Evolutionary conservation across 2,329 filamentous ascomycete genomes (phyloP).

Genomic region (Botryotinia convoluta): DNA sequence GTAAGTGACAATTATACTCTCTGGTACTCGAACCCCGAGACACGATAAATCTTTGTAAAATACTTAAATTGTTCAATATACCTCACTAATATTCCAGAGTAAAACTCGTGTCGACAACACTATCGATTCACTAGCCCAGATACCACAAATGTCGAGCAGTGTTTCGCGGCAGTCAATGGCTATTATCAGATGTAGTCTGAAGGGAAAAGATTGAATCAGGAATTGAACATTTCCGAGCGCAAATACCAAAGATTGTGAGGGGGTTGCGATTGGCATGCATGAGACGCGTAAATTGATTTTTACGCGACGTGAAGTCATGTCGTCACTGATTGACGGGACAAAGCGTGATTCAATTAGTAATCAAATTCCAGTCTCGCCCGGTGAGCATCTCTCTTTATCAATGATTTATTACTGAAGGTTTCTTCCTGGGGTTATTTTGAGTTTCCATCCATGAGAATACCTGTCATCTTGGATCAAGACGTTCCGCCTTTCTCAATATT

Average conservation of each 20-base stretch:
- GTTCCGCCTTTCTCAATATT: background rate
- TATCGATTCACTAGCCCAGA: background rate
- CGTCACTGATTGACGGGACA: slow-evolving; percentile 9
- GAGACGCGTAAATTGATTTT: slow-evolving; percentile 18
- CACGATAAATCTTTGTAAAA: background rate
- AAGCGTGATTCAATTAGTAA: slow-evolving; percentile 9
- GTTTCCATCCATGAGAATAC: background rate
- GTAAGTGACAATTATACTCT: background rate
- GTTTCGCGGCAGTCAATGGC: background rate
- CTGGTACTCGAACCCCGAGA: background rate
- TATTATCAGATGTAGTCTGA: background rate
- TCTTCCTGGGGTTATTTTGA: background rate
- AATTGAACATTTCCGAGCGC: background rate
- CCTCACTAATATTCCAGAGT: too few species aligned
- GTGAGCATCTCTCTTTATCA: background rate
- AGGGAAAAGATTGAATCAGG: background rate
- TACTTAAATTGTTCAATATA: background rate
- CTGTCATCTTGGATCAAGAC: background rate
- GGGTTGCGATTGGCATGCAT: background rate
- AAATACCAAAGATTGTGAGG: background rate
- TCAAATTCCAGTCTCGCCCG: background rate
- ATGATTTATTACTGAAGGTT: background rate
- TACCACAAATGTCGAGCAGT: background rate
- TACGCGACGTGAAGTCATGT: slow-evolving; percentile 15
- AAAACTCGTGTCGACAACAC: background rate